These are phyloP conservation scores for Skeletonema menzelii DNA, from an alignment of 108 stramenopile genomes.

Conservation along the genomic window DNA sequence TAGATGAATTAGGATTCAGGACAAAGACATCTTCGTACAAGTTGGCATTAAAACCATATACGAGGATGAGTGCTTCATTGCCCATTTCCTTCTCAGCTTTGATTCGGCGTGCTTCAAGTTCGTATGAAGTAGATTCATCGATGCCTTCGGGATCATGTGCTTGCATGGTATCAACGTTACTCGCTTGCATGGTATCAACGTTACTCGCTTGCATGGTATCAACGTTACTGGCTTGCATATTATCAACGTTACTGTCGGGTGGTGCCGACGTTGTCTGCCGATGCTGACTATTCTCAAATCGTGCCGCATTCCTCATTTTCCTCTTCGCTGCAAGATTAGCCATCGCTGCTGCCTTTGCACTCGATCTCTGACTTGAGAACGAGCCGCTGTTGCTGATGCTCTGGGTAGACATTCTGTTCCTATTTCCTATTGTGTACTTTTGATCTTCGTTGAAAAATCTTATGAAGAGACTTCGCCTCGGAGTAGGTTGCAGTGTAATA, in stretches of 20 bases:
- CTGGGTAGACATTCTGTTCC: not conserved
- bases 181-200: not conserved
- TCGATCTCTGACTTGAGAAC: not conserved
- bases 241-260: not conserved
- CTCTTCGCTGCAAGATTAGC: not conserved
- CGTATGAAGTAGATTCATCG: not conserved
- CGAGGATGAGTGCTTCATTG: conserved; percentile 27
- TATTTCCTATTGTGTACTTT: not conserved
- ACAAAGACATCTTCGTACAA: conserved; percentile 29
- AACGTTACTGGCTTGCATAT: not conserved
- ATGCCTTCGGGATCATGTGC: not conserved
- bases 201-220: not conserved
- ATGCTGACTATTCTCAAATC: not conserved
- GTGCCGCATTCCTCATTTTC: not conserved
- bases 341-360: not conserved
- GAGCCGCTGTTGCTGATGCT: not conserved
- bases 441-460: not conserved
- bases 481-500: not conserved
- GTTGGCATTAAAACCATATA: conserved; percentile 27
- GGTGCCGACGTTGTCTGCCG: not conserved
- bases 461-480: not conserved
- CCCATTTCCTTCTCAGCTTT: conserved; percentile 8
- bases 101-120: not conserved
- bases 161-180: not conserved
- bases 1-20: conserved; percentile 7